Percentiles rank a stretch among this genome's conserved stretches.
These are phyloP conservation scores for Gossypium thurberi DNA, from an alignment of 345 rosid genomes.

Conservation along the genomic window DNA sequence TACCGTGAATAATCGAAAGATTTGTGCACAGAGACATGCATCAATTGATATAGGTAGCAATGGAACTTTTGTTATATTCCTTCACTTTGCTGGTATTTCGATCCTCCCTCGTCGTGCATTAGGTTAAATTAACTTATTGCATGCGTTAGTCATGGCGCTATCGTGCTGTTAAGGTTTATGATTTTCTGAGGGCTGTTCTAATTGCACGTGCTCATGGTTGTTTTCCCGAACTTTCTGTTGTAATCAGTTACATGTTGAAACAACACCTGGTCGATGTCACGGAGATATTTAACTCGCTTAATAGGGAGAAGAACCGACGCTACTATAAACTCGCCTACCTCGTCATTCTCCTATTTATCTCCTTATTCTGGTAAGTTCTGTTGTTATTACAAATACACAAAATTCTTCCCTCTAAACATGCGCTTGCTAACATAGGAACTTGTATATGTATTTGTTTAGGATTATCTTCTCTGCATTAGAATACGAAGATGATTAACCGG, in stretches of 20 bases:
- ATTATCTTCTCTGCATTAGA: slow-evolving; percentile 53
- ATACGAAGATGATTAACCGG: slow-evolving; percentile 19
- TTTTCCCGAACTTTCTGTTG: background rate
- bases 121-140: slow-evolving; percentile 1
- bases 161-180: background rate
- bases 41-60: background rate
- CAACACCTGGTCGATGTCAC: slow-evolving; percentile 87
- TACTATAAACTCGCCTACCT: slow-evolving; percentile 78
- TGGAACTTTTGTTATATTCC: background rate
- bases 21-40: slow-evolving; percentile 1
- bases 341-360: slow-evolving; percentile 56
- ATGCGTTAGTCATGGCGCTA: too few relatives aligned
- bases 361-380: slow-evolving; percentile 67
- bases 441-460: slow-evolving; percentile 25
- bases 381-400: background rate
- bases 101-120: background rate
- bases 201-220: background rate
- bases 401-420: background rate
- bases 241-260: slow-evolving; percentile 50
- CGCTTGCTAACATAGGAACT: slow-evolving; percentile 8
- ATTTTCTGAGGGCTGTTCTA: background rate
- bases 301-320: slow-evolving; percentile 85
- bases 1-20: background rate
- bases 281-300: slow-evolving; percentile 78
- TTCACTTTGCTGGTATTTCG: background rate